Conservation (phyloP, 257 asterid genomes). For the Salvia rosmarinus region DNA sequence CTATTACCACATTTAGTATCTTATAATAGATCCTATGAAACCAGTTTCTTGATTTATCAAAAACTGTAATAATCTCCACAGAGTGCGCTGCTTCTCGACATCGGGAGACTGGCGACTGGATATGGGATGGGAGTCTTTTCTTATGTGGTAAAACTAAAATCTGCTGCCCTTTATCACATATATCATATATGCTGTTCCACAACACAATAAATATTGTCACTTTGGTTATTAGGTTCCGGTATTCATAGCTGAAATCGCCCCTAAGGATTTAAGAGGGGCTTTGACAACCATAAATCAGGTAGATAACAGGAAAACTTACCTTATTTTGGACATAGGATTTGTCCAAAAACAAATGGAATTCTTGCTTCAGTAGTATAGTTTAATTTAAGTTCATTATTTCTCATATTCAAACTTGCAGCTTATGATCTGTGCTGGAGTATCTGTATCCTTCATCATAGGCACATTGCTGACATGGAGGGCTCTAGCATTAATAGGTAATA, state of each 20-base stretch:
- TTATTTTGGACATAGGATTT: slow-evolving; percentile 4
- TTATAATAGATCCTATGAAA: slow-evolving; percentile 8
- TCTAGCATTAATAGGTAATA: slow-evolving; percentile 73
- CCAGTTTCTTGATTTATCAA: slow-evolving; percentile 26
- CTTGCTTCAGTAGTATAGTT: neutral
- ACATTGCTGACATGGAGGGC: slow-evolving; percentile 77
- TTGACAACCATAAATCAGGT: slow-evolving; percentile 91
- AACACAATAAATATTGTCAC: neutral
- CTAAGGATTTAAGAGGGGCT: slow-evolving; percentile 84
- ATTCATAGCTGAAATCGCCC: slow-evolving; percentile 89
- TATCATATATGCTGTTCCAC: no score
- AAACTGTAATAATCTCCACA: slow-evolving; percentile 31
- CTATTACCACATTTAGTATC: neutral
- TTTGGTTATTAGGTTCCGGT: slow-evolving; percentile 67
- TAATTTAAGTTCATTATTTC: slow-evolving; percentile 10
- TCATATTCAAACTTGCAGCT: slow-evolving; percentile 51
- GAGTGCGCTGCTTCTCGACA: slow-evolving; percentile 65
- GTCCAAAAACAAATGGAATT: neutral
- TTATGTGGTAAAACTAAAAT: slow-evolving; percentile 82
- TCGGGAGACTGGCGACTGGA: slow-evolving; percentile 89
- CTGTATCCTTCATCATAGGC: slow-evolving; percentile 88
- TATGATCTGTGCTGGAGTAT: slow-evolving; percentile 79
- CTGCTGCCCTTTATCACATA: no score
- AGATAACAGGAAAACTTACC: neutral
- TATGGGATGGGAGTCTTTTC: slow-evolving; percentile 97